A percentile compares a stretch with the other conserved stretches of the same genome.
Conservation (phyloP, 805 yeast species). For the Ogataea zsoltii region DNA sequence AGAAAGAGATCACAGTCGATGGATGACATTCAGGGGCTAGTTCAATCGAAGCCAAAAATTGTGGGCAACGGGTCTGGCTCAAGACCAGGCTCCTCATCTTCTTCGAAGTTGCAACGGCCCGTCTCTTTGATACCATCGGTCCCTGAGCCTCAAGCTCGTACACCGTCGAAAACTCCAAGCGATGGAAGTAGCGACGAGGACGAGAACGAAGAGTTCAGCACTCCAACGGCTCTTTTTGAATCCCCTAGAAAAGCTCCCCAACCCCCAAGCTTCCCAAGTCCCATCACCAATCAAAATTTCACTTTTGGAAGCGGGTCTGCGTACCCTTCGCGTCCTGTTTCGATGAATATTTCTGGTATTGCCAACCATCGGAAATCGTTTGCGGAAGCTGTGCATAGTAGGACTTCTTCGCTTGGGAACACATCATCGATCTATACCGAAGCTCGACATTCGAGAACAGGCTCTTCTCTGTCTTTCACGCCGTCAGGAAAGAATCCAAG, state of each 20-base stretch:
- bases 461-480: conserved; percentile 33
- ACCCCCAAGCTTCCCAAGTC: conserved; percentile 49
- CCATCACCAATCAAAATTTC: conserved; percentile 23
- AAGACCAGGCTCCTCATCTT: conserved; percentile 3
- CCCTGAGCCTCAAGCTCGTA: conserved; percentile 12
- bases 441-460: conserved; percentile 34
- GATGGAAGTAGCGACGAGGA: conserved; percentile 15
- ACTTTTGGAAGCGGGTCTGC: conserved; percentile 21
- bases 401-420: conserved; percentile 31
- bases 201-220: conserved; percentile 15
- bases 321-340: background rate
- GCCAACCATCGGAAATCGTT: conserved; percentile 13
- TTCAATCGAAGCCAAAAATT: background rate
- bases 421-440: conserved; percentile 48
- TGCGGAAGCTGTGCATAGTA: conserved; percentile 24
- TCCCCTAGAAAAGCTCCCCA: conserved; percentile 77
- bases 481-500: conserved; percentile 16
- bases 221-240: conserved; percentile 39
- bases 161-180: conserved; percentile 11
- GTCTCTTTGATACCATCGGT: conserved; percentile 20
- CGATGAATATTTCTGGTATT: background rate
- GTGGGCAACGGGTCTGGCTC: background rate
- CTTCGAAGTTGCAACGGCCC: conserved; percentile 18
- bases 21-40: conserved; percentile 38
- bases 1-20: conserved; percentile 53